Percentiles rank a stretch among this genome's conserved stretches.
Conservation (phyloP, 306 rosid genomes). For the Crataegus laevigata region DNA sequence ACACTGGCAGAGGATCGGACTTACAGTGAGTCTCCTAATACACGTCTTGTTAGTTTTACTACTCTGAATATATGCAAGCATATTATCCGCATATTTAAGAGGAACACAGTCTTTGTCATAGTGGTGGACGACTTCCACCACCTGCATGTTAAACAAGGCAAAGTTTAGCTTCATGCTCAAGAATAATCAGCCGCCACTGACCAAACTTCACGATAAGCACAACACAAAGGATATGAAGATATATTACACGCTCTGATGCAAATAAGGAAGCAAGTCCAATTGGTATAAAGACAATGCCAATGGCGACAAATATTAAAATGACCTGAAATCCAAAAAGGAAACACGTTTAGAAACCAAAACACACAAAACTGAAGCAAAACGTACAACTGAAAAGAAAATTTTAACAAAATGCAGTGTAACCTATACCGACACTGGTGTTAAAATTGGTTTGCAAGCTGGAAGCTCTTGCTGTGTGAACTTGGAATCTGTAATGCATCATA, state of each 20-base stretch:
- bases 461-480: conserved; percentile 87
- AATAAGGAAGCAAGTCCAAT: conserved; percentile 61
- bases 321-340: conserved; percentile 38
- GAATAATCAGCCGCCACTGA: background rate
- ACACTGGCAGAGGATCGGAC: conserved; percentile 23
- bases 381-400: background rate
- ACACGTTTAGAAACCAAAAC: background rate
- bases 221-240: background rate
- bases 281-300: conserved; percentile 64
- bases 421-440: conserved; percentile 80
- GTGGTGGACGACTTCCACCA: conserved; percentile 46
- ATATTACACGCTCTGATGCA: conserved; percentile 63
- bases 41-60: conserved; percentile 51
- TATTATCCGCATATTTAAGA: conserved; percentile 1
- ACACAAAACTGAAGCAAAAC: background rate
- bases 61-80: conserved; percentile 43
- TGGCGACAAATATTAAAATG: conserved; percentile 41
- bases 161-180: background rate
- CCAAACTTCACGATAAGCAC: background rate
- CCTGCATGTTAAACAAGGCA: conserved; percentile 37
- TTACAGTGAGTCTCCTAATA: conserved; percentile 40
- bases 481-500: conserved; percentile 52
- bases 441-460: conserved; percentile 88
- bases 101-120: conserved; percentile 66
- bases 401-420: background rate